Conservation (phyloP, 495 filamentous ascomycete genomes). For the Echria macrotheca region DNA sequence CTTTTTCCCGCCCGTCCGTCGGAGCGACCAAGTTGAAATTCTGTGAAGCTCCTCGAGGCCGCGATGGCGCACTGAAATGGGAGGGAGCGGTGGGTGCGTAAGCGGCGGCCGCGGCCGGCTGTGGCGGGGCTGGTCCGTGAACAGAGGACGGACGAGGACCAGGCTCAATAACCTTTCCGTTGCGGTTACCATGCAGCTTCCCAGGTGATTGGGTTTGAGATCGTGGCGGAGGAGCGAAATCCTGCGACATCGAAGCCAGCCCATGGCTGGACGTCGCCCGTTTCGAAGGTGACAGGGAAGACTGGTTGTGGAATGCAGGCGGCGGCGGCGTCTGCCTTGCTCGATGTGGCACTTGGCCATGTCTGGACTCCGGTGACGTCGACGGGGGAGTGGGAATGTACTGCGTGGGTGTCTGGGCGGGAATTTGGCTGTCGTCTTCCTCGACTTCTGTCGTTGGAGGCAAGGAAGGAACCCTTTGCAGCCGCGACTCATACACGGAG, state of each 20-base stretch:
- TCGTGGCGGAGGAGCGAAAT: constrained; percentile 56
- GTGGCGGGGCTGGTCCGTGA: constrained; percentile 50
- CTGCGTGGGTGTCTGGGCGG: constrained; percentile 21
- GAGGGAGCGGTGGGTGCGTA: constrained; percentile 6
- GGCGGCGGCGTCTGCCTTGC: constrained; percentile 42
- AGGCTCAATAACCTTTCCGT: constrained; percentile 44
- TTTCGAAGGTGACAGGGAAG: constrained; percentile 50
- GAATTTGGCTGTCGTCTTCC: constrained; percentile 36
- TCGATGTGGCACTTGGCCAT: constrained; percentile 24
- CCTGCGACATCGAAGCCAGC: constrained; percentile 30
- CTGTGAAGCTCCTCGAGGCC: constrained; percentile 36
- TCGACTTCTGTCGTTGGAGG: constrained; percentile 51
- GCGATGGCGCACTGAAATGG: constrained; percentile 7
- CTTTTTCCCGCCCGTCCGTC: constrained; percentile 71
- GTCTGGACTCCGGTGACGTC: constrained; percentile 28
- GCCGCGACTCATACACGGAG: constrained; percentile 41
- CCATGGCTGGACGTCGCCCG: constrained; percentile 43
- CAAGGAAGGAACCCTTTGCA: constrained; percentile 42
- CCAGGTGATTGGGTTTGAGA: constrained; percentile 87
- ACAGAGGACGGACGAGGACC: constrained; percentile 66
- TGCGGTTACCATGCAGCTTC: constrained; percentile 45
- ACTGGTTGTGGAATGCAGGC: constrained; percentile 26
- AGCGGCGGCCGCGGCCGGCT: constrained; percentile 22
- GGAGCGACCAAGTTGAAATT: constrained; percentile 50
- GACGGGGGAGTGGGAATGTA: constrained; percentile 9